These are phyloP conservation scores for Citrus glauca DNA, from an alignment of 345 rosid species.

Conservation along the genomic window DNA sequence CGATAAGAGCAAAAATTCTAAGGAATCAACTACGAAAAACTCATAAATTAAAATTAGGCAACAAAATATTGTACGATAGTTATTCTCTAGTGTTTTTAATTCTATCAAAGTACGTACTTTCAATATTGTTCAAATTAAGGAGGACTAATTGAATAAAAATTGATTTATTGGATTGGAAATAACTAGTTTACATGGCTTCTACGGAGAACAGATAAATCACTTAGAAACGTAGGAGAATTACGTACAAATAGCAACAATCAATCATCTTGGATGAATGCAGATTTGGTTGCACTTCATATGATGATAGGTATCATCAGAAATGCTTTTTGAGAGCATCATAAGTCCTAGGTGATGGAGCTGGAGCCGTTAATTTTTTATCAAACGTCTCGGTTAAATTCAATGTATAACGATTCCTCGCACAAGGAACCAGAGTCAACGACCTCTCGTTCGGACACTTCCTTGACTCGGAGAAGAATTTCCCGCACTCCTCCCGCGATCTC, in stretches of 20 bases:
- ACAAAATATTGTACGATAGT: too few relatives aligned
- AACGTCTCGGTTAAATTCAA: background rate
- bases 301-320: background rate
- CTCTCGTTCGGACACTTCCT: constrained; percentile 17
- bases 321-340: constrained; percentile 26
- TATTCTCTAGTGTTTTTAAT: too few relatives aligned
- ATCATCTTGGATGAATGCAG: background rate
- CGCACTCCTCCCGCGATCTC: constrained; percentile 29
- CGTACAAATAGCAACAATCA: background rate
- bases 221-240: background rate
- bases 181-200: background rate
- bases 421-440: constrained; percentile 33
- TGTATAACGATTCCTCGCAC: constrained; percentile 7
- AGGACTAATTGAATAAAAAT: background rate
- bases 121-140: background rate
- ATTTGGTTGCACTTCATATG: background rate
- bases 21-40: too few relatives aligned
- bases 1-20: background rate
- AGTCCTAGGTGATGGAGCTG: constrained; percentile 19
- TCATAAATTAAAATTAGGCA: background rate
- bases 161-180: background rate
- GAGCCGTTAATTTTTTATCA: background rate
- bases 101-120: background rate
- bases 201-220: background rate
- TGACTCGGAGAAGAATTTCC: constrained; percentile 24